Conservation (phyloP, 2,329 filamentous ascomycete genomes). For the Pestalotiopsis sp. region DNA sequence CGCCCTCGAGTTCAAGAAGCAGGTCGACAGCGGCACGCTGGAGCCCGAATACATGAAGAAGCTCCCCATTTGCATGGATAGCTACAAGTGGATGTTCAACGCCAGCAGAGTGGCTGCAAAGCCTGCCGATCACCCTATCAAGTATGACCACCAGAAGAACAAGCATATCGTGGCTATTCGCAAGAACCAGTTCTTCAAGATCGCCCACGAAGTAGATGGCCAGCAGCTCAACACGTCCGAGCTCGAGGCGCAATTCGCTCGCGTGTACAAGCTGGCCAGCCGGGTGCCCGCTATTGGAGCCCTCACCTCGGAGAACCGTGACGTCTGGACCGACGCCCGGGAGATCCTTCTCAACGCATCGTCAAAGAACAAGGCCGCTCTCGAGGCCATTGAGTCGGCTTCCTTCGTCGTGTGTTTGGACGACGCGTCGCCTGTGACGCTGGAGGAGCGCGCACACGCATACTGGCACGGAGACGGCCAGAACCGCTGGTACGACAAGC, state of each 20-base stretch:
- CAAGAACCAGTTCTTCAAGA: constrained; percentile 98
- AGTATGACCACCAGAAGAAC: constrained; percentile 74
- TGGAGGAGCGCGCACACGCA: constrained; percentile 91
- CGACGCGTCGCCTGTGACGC: constrained; percentile 85
- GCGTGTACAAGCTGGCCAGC: constrained; percentile 77
- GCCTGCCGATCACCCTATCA: constrained; percentile 80
- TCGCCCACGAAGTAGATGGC: constrained; percentile 78
- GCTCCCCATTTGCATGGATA: constrained; percentile 96
- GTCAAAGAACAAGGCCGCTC: constrained; percentile 74
- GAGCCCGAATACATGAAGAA: constrained; percentile 99
- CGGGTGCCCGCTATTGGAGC: constrained; percentile 76
- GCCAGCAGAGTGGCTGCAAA: constrained; percentile 81
- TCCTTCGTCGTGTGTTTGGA: constrained; percentile 94
- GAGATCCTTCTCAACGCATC: constrained; percentile 75
- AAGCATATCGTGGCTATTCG: constrained; percentile 88
- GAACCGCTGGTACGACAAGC: constrained; percentile 99
- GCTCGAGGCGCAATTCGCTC: constrained; percentile 86
- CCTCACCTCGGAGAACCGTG: constrained; percentile 89
- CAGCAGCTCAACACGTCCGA: constrained; percentile 86
- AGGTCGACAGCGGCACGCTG: constrained; percentile 79
- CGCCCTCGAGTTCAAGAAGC: constrained; percentile 89
- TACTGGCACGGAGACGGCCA: constrained; percentile 98
- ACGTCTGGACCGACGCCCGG: constrained; percentile 87
- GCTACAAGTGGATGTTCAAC: constrained; percentile 99
- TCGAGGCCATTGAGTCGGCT: constrained; percentile 83